Percentiles rank a stretch among this genome's conserved stretches.
Evolutionary conservation across 208 protist species (phyloP).

Genomic region (Tritrichomonas musculus): DNA sequence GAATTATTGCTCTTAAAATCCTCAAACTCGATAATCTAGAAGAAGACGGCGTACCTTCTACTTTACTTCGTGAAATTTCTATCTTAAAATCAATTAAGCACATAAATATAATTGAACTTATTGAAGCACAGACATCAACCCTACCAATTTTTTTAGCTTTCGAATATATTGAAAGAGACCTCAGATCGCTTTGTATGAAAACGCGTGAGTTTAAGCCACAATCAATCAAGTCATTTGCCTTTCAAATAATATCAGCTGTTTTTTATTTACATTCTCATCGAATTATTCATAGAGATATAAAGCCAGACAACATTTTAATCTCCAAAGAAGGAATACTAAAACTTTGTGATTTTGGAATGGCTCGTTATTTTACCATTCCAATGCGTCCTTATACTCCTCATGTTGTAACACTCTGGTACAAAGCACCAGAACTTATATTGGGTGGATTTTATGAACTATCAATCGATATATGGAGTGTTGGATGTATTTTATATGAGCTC

Average conservation of each 20-base stretch:
- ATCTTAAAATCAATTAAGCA: slow-evolving; percentile 50
- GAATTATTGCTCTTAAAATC: slow-evolving; percentile 25
- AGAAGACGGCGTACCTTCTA: slow-evolving; percentile 51
- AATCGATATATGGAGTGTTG: slow-evolving; percentile 54
- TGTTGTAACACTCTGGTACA: slow-evolving; percentile 58
- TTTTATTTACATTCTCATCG: slow-evolving; percentile 44
- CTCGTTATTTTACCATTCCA: slow-evolving; percentile 56
- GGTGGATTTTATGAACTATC: slow-evolving; percentile 40
- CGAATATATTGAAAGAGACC: neutral
- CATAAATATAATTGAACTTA: slow-evolving; percentile 46
- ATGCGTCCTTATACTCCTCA: slow-evolving; percentile 48
- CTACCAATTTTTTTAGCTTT: neutral
- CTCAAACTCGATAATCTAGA: neutral
- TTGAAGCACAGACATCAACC: neutral
- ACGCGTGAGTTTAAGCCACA: neutral
- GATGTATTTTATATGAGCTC: slow-evolving; percentile 53
- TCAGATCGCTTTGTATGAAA: neutral
- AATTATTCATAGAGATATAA: slow-evolving; percentile 58
- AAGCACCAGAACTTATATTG: slow-evolving; percentile 49
- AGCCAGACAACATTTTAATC: slow-evolving; percentile 55
- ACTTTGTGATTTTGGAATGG: slow-evolving; percentile 62
- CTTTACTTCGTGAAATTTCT: slow-evolving; percentile 57
- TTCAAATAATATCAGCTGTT: slow-evolving; percentile 35
- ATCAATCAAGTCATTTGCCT: neutral
- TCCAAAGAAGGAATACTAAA: slow-evolving; percentile 56